Percentiles rank a stretch among this genome's conserved stretches.
These are phyloP conservation scores for Porphyra umbilicalis DNA, from an alignment of 31 red algal genomes.

Conservation along the genomic window DNA sequence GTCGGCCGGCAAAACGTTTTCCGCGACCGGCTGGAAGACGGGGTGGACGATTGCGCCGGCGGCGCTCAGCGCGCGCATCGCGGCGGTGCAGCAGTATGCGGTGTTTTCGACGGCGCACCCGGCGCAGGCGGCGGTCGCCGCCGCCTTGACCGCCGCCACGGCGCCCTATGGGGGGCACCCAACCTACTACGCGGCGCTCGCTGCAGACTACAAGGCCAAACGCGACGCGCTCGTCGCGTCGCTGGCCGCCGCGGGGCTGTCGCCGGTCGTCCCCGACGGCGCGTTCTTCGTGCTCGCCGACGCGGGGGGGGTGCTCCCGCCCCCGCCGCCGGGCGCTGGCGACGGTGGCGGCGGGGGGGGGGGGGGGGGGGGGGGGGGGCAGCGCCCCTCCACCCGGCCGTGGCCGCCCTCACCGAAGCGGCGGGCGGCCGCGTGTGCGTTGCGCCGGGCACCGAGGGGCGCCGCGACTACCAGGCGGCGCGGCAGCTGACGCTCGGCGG, in stretches of 20 bases:
- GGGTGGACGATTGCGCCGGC: conserved; percentile 76
- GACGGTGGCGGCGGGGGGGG: conserved; percentile 8
- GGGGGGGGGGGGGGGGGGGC: not conserved
- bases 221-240: conserved; percentile 56
- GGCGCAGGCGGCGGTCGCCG: conserved; percentile 69
- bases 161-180: conserved; percentile 34
- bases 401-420: conserved; percentile 14
- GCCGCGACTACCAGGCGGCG: conserved; percentile 77
- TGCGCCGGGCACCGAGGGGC: conserved; percentile 47
- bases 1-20: conserved; percentile 90
- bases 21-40: conserved; percentile 71
- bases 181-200: conserved; percentile 60
- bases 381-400: conserved; percentile 32
- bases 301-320: too few species aligned
- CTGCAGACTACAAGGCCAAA: conserved; percentile 35
- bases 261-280: conserved; percentile 78
- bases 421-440: conserved; percentile 36
- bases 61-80: conserved; percentile 35
- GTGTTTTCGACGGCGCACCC: conserved; percentile 68
- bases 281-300: conserved; percentile 80
- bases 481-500: conserved; percentile 47
- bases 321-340: too few species aligned
- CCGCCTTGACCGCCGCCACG: conserved; percentile 27
- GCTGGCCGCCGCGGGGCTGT: conserved; percentile 39
- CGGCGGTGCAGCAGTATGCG: conserved; percentile 62